Evolutionary conservation across 176 grass and related monocot species (phyloP), one percentile per base, ranked within the genome.

Genomic region (Avena eriantha): DNA sequence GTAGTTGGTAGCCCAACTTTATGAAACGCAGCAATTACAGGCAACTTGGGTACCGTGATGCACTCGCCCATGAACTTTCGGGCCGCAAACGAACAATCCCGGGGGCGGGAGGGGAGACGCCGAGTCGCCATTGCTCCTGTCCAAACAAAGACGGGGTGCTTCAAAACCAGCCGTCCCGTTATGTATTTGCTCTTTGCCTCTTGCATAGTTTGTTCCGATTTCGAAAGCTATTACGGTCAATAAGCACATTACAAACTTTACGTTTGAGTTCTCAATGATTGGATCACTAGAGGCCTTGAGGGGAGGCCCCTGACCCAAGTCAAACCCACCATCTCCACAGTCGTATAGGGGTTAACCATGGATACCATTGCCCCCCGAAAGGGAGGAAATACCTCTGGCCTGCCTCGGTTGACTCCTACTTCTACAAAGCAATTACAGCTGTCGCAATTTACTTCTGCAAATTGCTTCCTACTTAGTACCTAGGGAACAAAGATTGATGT

Each of bases 161-260:
- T 66, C 73, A 53, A 66, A 29, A 73, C 74, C 31, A 63, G 31
- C 43, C 50, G 29, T 22, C 59, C 16, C 2, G 84, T 79, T 82
- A 86, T 48, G 53, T 78, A 45, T 86, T 15, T 73, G 63, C 14
- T 72, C 5, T 43, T 43, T 43, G 41, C 7, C 8, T 10, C 69
- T 61, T 71, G 26, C 73, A 29, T 8, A 45, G 5, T 56, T 82
- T 22, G 6, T 29, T 57, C 60, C 23, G 24, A 85, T 22, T 36
- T 70, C 2, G 43, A n/a, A 82, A 50, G 79, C 39, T 46, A 51
- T 29, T 26, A 7, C 41, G 17, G 51, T 16, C 64, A 67, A 66
- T 81, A 26, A n/a, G n/a, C 10, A 51, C 61, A 14, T 17, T 75
- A 19, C n/a, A 12, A 66, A 51, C n/a, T 54, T 54, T 56, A 19